Base-by-base conservation (phyloP, 768 basidiomycete species). In the Phanerodontia chrysosporium region DNA sequence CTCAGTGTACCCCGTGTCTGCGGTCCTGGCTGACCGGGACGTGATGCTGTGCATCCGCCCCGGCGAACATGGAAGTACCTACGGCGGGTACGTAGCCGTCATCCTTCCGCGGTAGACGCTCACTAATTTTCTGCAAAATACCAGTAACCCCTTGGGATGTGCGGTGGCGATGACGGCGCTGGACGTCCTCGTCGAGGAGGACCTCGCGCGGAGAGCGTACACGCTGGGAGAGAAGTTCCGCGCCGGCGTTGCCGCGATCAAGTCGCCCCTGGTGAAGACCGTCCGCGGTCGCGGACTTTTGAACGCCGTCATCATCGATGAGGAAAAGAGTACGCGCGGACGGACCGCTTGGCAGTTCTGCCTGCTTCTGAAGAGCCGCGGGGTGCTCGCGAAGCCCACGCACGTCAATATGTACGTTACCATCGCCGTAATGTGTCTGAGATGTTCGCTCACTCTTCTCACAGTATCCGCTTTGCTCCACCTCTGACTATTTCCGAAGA, bases 331-430 rank as follows among this genome's bases (percentile, higher is more conserved):
- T 66, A 72, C 62, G 49, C 89, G 83, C 73, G 88, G 90, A 16
- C 77, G 93, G 52, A 87, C 90, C 1, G 97, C 95, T 4, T 99
- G 96, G 97, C 92, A 98, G 71, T 79, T 98, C 55, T 98, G 97
- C 74, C 69, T 98, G 69, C 72, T 98, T 67, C 74, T 98, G 72
- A 96, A 95, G 86, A 87, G 86, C 65, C 83, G 91, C 48, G 94
- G 95, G 3, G 83, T 98, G 57, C 76, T 99, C 62, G 96, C 95
- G 28, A 98, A 99, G 79, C 95, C 97, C 13, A 98, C 96, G 0
- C 95, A 97, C 68, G 83, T 87, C 27, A 96, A 96, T 73, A 93
- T 92, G 93, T 95, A 66, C 66, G 92, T 79, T 7, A 14, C 12
- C 8, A 54, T 14, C n/a, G 16, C 9, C 57, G 3, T 36, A 57